Base-by-base conservation (phyloP, 2,329 filamentous ascomycete species). In the Bimuria novae-zelandiae region DNA sequence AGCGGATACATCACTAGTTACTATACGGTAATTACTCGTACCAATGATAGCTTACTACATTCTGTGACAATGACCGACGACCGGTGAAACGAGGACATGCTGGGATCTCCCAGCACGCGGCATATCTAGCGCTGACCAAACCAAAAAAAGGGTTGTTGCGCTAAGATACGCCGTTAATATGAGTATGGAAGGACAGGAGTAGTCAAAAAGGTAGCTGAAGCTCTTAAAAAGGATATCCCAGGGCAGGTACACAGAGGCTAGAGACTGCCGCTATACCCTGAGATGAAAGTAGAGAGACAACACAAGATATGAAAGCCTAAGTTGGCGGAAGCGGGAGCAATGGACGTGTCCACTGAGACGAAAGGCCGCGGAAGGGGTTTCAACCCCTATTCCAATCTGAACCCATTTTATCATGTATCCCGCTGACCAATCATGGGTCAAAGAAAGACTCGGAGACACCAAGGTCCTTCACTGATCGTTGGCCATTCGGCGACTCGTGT, bases 101-200 rank as follows among this genome's bases (percentile, higher is more conserved):
- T 52, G 36, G 16, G 32, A 41, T n/a, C 27, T 22, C 44, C 37
- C 35, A 47, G 50, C 50, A 52, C 44, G 50, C 39, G 45, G 52
- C 41, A 54, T 54, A 54, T 54, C 46, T 54, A 29, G 41, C 46
- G 46, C 37, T 42, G 29, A 54, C 35, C 47, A 23, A 33, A 50
- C 40, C 40, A 35, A 44, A 19, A 35, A 40, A 30, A 23, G 21
- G 17, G 22, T 12, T 12, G n/a, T 33, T 23, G 22, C 16, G 29
- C n/a, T n/a, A n/a, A n/a, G n/a, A n/a, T n/a, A n/a, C n/a, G n/a
- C n/a, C n/a, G n/a, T n/a, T n/a, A n/a, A n/a, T n/a, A n/a, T 12
- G 19, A 44, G 22, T 8, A 14, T 42, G 47, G 29, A 44, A 4
- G 19, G 33, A 36, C 16, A 36, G 33, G 17, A 16, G 14, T 8